Conservation (phyloP, 1,284 basidiomycete species). For the Pholiota adiposa region DNA sequence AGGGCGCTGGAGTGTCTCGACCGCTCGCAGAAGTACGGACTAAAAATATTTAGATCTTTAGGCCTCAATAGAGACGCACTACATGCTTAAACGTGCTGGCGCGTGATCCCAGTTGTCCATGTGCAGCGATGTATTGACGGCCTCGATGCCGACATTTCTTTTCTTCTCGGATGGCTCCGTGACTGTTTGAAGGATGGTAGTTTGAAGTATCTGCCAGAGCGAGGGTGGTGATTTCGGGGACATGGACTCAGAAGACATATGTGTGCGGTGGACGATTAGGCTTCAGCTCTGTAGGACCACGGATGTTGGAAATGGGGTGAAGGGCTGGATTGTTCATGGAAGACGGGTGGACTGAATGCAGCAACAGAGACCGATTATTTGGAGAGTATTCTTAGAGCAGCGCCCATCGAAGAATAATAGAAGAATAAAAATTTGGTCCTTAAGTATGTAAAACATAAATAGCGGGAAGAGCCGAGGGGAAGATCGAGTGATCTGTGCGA, state of each 20-base stretch:
- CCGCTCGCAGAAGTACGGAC: not conserved
- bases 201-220: too few relatives aligned
- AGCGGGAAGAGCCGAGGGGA: constrained; percentile 25
- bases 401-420: not conserved
- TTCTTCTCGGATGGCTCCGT: constrained; percentile 28
- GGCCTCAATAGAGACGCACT: constrained; percentile 18
- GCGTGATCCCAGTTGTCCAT: constrained; percentile 25
- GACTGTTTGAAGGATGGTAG: constrained; percentile 5
- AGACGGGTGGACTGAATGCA: not conserved
- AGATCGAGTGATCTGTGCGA: constrained; percentile 13
- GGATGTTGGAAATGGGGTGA: too few relatives aligned
- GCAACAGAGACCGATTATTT: not conserved
- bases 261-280: too few relatives aligned
- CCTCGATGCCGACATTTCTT: constrained; percentile 29
- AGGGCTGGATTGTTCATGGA: too few relatives aligned
- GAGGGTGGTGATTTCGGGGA: not conserved
- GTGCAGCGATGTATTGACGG: constrained; percentile 23
- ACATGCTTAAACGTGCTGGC: constrained; percentile 13
- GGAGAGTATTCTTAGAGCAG: not conserved
- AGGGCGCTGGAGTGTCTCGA: not conserved
- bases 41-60: not conserved
- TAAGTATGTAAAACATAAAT: constrained; percentile 15
- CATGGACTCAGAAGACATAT: not conserved
- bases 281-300: too few relatives aligned
- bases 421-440: not conserved